A percentile compares a stretch with the other conserved stretches of the same genome.
phyloP scores from a whole-genome alignment of 352 stramenopile genomes.

The Pythium vanterpoolii region DNA sequence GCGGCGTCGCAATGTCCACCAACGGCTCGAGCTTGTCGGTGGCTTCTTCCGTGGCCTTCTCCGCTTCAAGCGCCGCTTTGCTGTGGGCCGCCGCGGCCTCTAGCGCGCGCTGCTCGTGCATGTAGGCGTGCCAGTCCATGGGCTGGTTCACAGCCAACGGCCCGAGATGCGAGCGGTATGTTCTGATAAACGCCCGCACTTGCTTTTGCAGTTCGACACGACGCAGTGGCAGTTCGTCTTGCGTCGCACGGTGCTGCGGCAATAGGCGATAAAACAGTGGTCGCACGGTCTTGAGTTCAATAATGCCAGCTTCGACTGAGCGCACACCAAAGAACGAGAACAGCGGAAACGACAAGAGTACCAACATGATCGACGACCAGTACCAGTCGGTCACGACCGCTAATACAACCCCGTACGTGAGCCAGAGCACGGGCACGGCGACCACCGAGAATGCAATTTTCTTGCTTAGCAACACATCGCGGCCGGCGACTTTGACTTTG shows the following conservation, averaged over 20 bases:
- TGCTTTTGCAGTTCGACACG: slow-evolving; percentile 70
- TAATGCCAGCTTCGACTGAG: slow-evolving; percentile 84
- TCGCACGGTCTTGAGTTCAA: slow-evolving; percentile 83
- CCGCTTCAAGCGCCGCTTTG: slow-evolving; percentile 7
- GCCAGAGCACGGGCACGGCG: slow-evolving; percentile 84
- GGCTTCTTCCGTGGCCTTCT: not conserved
- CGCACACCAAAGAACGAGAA: slow-evolving; percentile 89
- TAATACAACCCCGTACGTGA: slow-evolving; percentile 83
- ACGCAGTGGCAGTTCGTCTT: slow-evolving; percentile 71
- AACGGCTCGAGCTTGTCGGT: not conserved
- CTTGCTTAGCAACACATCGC: slow-evolving; percentile 90
- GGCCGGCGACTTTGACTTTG: slow-evolving; percentile 89
- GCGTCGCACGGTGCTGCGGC: slow-evolving; percentile 71
- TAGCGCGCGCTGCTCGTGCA: slow-evolving; percentile 59
- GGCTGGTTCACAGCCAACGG: slow-evolving; percentile 65
- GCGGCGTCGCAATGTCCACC: not conserved
- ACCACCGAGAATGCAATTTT: slow-evolving; percentile 93
- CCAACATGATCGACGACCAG: slow-evolving; percentile 76
- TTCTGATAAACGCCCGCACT: slow-evolving; percentile 74
- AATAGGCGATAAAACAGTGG: slow-evolving; percentile 80
- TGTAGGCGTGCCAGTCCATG: slow-evolving; percentile 84
- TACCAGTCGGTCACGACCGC: slow-evolving; percentile 84
- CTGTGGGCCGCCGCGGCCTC: slow-evolving; percentile 31
- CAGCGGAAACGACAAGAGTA: slow-evolving; percentile 79
- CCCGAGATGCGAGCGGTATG: slow-evolving; percentile 56